Percentiles rank a stretch among this genome's conserved stretches.
Conservation (phyloP, 805 yeast species). For the Alloascoidea africana region DNA sequence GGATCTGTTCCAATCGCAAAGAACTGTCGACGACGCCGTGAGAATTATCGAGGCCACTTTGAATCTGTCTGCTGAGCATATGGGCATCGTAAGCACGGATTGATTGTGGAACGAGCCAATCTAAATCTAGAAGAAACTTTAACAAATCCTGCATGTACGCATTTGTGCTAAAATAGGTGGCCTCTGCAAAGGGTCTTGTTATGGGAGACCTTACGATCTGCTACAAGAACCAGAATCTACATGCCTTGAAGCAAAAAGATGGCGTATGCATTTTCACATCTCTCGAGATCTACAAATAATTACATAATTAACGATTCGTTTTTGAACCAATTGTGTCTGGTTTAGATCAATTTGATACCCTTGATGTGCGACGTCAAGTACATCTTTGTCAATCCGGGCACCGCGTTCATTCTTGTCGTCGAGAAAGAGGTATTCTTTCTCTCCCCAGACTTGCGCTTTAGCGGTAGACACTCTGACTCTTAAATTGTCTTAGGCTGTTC, state of each 20-base stretch:
- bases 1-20: slow-evolving; percentile 30
- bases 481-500: slow-evolving; percentile 9
- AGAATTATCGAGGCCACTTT: slow-evolving; percentile 23
- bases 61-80: slow-evolving; percentile 19
- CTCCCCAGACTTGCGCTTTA: neutral
- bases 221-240: slow-evolving; percentile 4
- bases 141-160: too few relatives aligned
- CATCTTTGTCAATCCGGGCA: slow-evolving; percentile 8
- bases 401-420: slow-evolving; percentile 23
- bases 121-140: neutral
- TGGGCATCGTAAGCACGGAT: slow-evolving; percentile 20
- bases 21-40: slow-evolving; percentile 23
- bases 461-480: too few relatives aligned
- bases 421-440: slow-evolving; percentile 29
- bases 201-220: slow-evolving; percentile 20
- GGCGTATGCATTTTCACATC: slow-evolving; percentile 3
- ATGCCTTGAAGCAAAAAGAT: slow-evolving; percentile 7
- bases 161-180: slow-evolving; percentile 14
- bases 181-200: slow-evolving; percentile 43
- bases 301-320: slow-evolving; percentile 6
- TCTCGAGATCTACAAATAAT: slow-evolving; percentile 3
- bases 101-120: neutral
- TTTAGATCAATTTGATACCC: slow-evolving; percentile 18
- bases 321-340: slow-evolving; percentile 5
- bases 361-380: slow-evolving; percentile 13